Evolutionary conservation across 2,329 filamentous ascomycete genomes (phyloP).

Genomic region (Zasmidium citrigriseum): DNA sequence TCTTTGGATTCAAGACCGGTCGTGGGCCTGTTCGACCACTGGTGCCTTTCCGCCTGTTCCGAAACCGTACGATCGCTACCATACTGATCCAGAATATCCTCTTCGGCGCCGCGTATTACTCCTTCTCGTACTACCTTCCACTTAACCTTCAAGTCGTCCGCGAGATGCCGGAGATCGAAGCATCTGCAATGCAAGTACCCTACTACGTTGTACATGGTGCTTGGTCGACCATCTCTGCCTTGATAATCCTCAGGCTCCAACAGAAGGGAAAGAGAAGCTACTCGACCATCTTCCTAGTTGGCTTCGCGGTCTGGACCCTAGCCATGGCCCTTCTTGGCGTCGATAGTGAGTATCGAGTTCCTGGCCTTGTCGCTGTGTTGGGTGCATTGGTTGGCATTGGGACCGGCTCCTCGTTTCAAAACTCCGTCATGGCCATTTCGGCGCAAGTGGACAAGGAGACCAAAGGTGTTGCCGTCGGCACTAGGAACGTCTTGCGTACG

Average conservation of each 20-base stretch:
- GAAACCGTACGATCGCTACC: conserved; percentile 21
- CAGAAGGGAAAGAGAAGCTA: conserved; percentile 16
- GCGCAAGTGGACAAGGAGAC: conserved; percentile 20
- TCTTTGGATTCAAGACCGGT: conserved; percentile 9
- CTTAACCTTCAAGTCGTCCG: conserved; percentile 20
- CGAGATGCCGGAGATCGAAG: conserved; percentile 12
- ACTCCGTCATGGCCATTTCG: conserved; percentile 25
- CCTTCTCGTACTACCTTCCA: conserved; percentile 26
- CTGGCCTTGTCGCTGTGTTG: background rate
- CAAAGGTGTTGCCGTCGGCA: conserved; percentile 23
- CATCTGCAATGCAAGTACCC: conserved; percentile 17
- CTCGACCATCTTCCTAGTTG: conserved; percentile 19
- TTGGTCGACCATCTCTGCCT: conserved; percentile 20
- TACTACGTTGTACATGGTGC: conserved; percentile 24
- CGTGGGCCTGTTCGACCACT: conserved; percentile 18
- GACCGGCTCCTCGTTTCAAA: conserved; percentile 20
- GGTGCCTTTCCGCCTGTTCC: conserved; percentile 26
- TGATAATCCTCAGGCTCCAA: conserved; percentile 14
- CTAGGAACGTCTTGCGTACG: conserved; percentile 27
- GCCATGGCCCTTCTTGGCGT: conserved; percentile 16
- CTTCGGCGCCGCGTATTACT: conserved; percentile 25
- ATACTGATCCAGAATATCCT: conserved; percentile 26
- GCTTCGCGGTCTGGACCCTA: conserved; percentile 21
- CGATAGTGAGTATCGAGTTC: background rate
- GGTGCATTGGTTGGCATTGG: background rate